Conservation (phyloP, 116 monocot species). For the Dioscorea cayenensis region DNA sequence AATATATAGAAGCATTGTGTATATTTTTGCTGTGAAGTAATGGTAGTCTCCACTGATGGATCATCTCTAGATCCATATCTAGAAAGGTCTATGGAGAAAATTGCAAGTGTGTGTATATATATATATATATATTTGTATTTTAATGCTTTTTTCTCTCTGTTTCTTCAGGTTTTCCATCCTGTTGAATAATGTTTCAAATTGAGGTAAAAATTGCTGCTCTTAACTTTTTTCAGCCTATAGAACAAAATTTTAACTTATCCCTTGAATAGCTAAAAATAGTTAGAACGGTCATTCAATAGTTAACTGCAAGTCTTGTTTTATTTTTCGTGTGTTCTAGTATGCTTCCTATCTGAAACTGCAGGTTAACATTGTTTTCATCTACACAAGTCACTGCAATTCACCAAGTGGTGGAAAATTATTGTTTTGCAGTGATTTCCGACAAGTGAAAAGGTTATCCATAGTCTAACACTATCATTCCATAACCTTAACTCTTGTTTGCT, state of each 20-base stretch:
- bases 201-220: background rate
- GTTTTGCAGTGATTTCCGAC: background rate
- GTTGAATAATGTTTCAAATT: background rate
- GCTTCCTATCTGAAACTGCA: no score
- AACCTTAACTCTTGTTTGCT: background rate
- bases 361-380: no score
- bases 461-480: background rate
- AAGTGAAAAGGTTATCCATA: no score
- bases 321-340: no score
- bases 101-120: no score
- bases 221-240: background rate
- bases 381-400: no score
- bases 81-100: background rate
- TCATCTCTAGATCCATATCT: background rate
- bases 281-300: no score
- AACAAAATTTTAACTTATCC: background rate
- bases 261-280: background rate
- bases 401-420: background rate
- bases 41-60: background rate
- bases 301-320: no score
- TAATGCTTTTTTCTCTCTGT: background rate
- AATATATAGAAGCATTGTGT: background rate
- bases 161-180: background rate
- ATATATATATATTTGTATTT: background rate
- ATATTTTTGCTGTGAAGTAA: background rate